Evolutionary conservation across 2,329 filamentous ascomycete genomes (phyloP), one percentile per base, ranked within the genome.

Genomic region (Diaporthe sp.): DNA sequence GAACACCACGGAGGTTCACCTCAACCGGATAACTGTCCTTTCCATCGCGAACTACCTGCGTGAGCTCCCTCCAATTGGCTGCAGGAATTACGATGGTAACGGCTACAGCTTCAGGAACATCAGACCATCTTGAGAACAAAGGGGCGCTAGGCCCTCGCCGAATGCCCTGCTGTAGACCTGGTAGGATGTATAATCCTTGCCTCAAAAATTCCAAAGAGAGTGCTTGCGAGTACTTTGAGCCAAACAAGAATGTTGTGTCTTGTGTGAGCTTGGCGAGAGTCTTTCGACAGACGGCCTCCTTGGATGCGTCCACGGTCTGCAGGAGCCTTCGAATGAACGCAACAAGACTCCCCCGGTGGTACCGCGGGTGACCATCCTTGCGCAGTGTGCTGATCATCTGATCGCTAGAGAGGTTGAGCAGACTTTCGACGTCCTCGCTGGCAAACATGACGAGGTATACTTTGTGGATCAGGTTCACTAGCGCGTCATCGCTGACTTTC

Each of bases 361-460:
- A 85, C 28, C 79, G 78, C 0, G 82, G 78, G 55, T 83, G 83
- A 1, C 73, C 73, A 10, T 73, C 75, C 8, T 62, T 76, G 1
- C 34, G 62, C 46, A 78, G 51, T 17, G 51, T 37, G 71, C 49
- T 34, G 44, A 8, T 12, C 75, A 17, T 75, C 72, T 58, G 57
- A 72, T 61, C 76, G 77, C 15, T 62, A 15, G 58, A 55, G 34
- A 61, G 73, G 49, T 25, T 55, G 61, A 77, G 34, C 76, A 76
- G 57, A 78, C 65, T 25, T 68, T 76, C 1, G 51, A 82, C 72
- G 61, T 85, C 83, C 77, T 89, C 87, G 31, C 81, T 65, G 28
- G 80, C 71, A 62, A 90, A 89, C 84, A 90, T 87, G 10, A 83
- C 78, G 17, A 83, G 77, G 78, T 89, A 90, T 2, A 88, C 77